Evolutionary conservation across 164 flowering plant genomes (phyloP).

Genomic region (Dillenia turbinata): DNA sequence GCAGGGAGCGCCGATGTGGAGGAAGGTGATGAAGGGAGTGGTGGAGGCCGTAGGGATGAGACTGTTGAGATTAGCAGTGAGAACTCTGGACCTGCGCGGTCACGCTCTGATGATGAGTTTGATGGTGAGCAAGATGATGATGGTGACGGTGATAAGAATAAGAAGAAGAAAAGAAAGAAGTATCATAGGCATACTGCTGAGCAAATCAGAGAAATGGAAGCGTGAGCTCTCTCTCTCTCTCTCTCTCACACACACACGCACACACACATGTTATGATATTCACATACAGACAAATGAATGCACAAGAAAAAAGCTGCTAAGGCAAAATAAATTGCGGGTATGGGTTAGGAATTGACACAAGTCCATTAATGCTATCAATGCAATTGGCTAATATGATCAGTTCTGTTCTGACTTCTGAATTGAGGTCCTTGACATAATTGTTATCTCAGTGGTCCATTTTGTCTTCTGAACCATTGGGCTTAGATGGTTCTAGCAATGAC

Average conservation of each 20-base stretch:
- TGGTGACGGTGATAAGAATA: constrained; percentile 28
- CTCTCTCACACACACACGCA: no score
- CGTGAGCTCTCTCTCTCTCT: constrained; percentile 38
- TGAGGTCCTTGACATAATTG: no score
- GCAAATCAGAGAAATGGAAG: constrained; percentile 97
- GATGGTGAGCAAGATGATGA: constrained; percentile 31
- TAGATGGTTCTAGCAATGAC: no score
- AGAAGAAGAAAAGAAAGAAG: constrained; percentile 87
- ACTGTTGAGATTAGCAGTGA: constrained; percentile 80
- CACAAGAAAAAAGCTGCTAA: no score
- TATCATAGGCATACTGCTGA: constrained; percentile 93
- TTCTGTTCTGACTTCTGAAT: no score
- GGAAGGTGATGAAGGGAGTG: constrained; percentile 53
- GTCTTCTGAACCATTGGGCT: no score
- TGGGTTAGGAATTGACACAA: no score
- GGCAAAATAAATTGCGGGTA: no score
- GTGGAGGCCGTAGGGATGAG: constrained; percentile 46
- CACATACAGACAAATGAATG: neutral
- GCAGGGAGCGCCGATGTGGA: constrained; percentile 41
- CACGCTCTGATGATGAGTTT: constrained; percentile 57
- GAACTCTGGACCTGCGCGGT: constrained; percentile 67
- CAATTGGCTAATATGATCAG: no score
- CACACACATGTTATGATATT: neutral
- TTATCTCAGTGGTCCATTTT: no score
- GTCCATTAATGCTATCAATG: no score